These are phyloP conservation scores for Metschnikowia proteae DNA, from an alignment of 805 yeast genomes.

Conservation along the genomic window DNA sequence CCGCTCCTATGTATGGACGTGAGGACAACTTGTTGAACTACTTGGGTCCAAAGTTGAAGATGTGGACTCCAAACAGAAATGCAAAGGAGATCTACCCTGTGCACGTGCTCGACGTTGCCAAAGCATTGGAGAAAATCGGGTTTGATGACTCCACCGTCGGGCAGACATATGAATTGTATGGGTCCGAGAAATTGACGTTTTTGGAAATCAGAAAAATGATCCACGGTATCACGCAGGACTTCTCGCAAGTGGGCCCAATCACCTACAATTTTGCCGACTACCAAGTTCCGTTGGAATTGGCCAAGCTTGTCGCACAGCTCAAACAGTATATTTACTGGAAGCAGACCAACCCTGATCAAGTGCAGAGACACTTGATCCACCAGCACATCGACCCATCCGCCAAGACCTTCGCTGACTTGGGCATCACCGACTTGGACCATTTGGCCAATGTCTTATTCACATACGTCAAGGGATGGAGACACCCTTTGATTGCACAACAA, in stretches of 20 bases:
- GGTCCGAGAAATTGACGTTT: slow-evolving; percentile 61
- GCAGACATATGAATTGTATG: slow-evolving; percentile 68
- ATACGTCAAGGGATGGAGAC: slow-evolving; percentile 48
- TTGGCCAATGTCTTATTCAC: slow-evolving; percentile 46
- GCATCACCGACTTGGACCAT: slow-evolving; percentile 46
- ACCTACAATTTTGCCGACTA: slow-evolving; percentile 42
- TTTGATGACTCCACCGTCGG: slow-evolving; percentile 80
- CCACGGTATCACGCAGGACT: slow-evolving; percentile 55
- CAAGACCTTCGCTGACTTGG: slow-evolving; percentile 65
- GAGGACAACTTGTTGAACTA: slow-evolving; percentile 67
- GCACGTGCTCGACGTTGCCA: slow-evolving; percentile 75
- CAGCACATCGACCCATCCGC: slow-evolving; percentile 62
- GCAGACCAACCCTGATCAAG: slow-evolving; percentile 64
- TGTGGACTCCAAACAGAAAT: slow-evolving; percentile 64
- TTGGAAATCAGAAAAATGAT: slow-evolving; percentile 67
- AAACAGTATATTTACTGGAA: slow-evolving; percentile 44
- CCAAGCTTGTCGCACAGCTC: slow-evolving; percentile 43
- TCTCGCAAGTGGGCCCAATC: slow-evolving; percentile 43
- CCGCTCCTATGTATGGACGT: slow-evolving; percentile 74
- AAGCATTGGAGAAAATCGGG: slow-evolving; percentile 73
- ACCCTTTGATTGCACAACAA: slow-evolving; percentile 45
- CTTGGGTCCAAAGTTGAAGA: slow-evolving; percentile 51
- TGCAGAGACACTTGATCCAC: slow-evolving; percentile 67
- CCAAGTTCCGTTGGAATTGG: slow-evolving; percentile 41
- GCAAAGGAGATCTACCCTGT: slow-evolving; percentile 64